Conservation (phyloP, 2,329 filamentous ascomycete genomes). For the Xylariaceae sp. region DNA sequence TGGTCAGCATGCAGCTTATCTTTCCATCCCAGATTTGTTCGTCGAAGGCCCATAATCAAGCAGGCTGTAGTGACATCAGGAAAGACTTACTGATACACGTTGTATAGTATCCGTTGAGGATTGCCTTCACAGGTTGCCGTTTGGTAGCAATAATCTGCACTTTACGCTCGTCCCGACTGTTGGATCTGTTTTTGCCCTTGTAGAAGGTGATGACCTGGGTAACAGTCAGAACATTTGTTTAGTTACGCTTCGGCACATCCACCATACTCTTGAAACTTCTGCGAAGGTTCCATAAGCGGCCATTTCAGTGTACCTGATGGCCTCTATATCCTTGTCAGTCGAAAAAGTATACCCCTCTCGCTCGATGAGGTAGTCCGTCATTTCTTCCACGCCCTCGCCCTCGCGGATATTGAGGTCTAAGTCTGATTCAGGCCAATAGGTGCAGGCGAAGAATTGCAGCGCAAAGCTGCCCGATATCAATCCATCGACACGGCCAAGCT, state of each 20-base stretch:
- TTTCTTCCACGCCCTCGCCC: not conserved
- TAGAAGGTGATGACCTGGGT: slow-evolving; percentile 3
- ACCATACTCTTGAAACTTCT: not conserved
- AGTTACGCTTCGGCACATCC: not conserved
- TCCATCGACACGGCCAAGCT: slow-evolving; percentile 7
- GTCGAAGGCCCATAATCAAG: no score
- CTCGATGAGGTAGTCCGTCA: slow-evolving; percentile 1
- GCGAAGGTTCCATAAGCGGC: not conserved
- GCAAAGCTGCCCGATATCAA: slow-evolving; percentile 11
- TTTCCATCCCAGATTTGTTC: no score
- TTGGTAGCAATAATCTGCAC: slow-evolving; percentile 4
- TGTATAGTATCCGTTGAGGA: slow-evolving; percentile 6
- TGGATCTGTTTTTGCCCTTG: not conserved
- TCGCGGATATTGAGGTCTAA: slow-evolving; percentile 10
- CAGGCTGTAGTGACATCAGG: no score
- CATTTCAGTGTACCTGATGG: not conserved
- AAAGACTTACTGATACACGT: not conserved
- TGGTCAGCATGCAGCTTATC: no score
- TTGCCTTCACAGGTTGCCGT: slow-evolving; percentile 2
- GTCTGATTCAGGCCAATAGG: slow-evolving; percentile 7
- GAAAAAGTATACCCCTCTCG: slow-evolving; percentile 7
- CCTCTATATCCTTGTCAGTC: not conserved
- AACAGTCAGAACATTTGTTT: not conserved
- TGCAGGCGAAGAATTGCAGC: slow-evolving; percentile 11
- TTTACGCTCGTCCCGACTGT: not conserved